Base-by-base conservation (phyloP, 2,329 filamentous ascomycete species). In the Parafenestella ontariensis region DNA sequence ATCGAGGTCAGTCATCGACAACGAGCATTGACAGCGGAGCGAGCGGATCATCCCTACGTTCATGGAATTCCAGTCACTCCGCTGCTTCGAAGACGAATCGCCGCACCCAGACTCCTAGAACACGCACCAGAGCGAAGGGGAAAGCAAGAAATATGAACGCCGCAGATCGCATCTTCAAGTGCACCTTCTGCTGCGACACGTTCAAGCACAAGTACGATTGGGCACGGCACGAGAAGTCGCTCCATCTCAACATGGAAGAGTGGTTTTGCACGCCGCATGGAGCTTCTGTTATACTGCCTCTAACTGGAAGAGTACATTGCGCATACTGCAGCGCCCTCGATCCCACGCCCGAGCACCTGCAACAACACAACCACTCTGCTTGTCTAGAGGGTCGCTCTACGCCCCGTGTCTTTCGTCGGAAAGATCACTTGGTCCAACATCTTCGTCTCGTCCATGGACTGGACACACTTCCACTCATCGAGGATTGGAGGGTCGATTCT, bases 321-420 rank as follows among this genome's bases (percentile, higher is more conserved):
- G 82, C 81, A 3, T 87, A 85, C 63, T 87, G 85, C 70, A 78
- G 77, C 52, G 74, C 74, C 15, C 68, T 76, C n/a, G 78, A 85
- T 48, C 84, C 84, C 1, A 78, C 78, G 7, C 69, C 75, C 23
- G 78, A 82, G 17, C 85, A 87, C 68, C 66, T 86, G 21, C 83
- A 86, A 62, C 76, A 73, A 13, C 85, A 87, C 71, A 84, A 85
- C 59, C 84, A 83, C 65, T 74, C 75, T 31, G 76, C 84, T 18
- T 92, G 89, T 68, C 84, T 85, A 50, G 87, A 90, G 64, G 83
- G 87, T 63, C 80, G 79, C 2, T 59, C 81, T 2, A 79, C 82
- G 46, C 87, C 89, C 61, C 82, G 84, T 24, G 84, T 82, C 0
- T 86, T 86, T 66, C 85, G 82, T 58, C 77, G 83, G 21, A 86